Evolutionary conservation across 2,329 filamentous ascomycete species (phyloP), one percentile per base, ranked within the genome.

Genomic region (Alternaria sp.): DNA sequence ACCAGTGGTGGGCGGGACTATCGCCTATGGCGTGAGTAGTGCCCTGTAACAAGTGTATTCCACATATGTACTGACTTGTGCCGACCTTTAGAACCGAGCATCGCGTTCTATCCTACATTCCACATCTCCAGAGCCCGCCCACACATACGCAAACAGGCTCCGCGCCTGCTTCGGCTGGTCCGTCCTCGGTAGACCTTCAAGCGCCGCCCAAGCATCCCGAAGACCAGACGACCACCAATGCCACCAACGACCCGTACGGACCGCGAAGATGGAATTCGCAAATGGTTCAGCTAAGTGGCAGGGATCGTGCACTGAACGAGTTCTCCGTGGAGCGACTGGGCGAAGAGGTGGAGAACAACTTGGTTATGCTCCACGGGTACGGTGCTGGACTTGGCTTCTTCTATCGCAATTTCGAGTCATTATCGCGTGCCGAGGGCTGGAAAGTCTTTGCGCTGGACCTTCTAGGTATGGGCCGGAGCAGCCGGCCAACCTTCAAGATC

Each of bases 291-390:
- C 84, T 99, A 58, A 89, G 90, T 16, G 95, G 95, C 55, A 95
- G 93, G 78, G 89, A 97, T 76, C 88, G 95, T 51, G 91, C 90
- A 3, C 79, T 99, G 64, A 98, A 99, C 75, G 95, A 99, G 75
- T 95, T 97, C 78, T 93, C 92, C 1, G 88, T 99, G 2, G 92
- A 97, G 81, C 86, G 94, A 51, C 81, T 93, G 1, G 92, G 89
- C 36, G 94, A 97, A 75, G 80, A 89, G 5, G 87, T 88, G 0
- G 90, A 96, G 48, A 90, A 98, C 74, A 95, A 92, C 44, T 84
- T 99, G 16, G 94, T 99, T 45, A 97, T 99, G 88, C 83, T 99
- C 5, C 95, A 99, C 76, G 95, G 95, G 63, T 99, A 99, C 78
- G 95, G 95, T 48, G 95, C 95, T 2, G 95, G 95, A 0, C 85